Evolutionary conservation across 2,329 filamentous ascomycete species (phyloP), one percentile per base, ranked within the genome.

Genomic region (Diaporthe sp.): DNA sequence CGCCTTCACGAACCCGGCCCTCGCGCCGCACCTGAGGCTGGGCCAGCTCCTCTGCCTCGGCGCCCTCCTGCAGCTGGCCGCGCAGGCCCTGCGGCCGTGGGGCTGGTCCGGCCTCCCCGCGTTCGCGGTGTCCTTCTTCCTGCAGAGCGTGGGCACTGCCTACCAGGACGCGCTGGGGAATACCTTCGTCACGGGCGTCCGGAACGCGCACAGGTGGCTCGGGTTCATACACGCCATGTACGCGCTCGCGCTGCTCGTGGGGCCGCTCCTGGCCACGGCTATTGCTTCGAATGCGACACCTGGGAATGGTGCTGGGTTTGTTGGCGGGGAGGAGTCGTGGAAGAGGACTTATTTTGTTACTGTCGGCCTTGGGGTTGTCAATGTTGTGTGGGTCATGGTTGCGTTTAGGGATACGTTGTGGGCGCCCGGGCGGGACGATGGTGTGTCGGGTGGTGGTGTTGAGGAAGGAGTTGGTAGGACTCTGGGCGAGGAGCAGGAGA

Each of bases 211-310:
- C 78, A 83, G 90, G 6, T 92, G 90, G 88, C 83, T 93, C 0
- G 89, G 90, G 0, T 89, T 92, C 71, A 91, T 93, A 22, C 91
- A 93, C 76, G 91, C 90, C 12, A 90, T 90, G 85, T 93, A 91
- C 77, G 85, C 85, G 78, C 86, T 87, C 0, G 91, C 91, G 0
- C 88, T 88, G 61, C 84, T 92, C 2, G 84, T 90, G 5, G 88
- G 86, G 0, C 91, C 91, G 0, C 89, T 93, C 61, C 85, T 87
- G 2, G 86, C 87, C 0, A 89, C 86, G 0, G 85, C 85, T 0
- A 83, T 91, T n/a, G 89, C 89, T 0, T 84, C 85, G 0, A 79
- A 0, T 82, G 79, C 1, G 79, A 35, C 42, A 0, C 13, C 42
- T 13, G 28, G 61, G 1, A 78, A 5, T 58, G 77, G 0, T 81